Base-by-base conservation (phyloP, 2,329 filamentous ascomycete species). In the Sporothrix protearum region DNA sequence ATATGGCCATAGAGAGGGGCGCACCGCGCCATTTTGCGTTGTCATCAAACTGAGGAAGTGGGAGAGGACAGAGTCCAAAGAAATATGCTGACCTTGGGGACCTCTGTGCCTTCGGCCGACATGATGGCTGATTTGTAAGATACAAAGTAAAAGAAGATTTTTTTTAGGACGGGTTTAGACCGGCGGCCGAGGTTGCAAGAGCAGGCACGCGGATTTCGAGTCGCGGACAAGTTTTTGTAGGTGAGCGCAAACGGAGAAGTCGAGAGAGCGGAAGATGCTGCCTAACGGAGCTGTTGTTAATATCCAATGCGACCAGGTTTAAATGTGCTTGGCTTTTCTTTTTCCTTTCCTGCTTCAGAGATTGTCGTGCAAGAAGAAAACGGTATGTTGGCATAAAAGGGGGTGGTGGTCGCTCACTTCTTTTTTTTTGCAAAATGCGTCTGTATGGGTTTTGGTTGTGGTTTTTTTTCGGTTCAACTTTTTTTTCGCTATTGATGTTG, bases 71-170 rank as follows among this genome's bases (percentile, higher is more conserved):
- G 14, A 5, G 45, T 7, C 19, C 9, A 51, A 25, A 51, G 49
- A 59, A 25, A 53, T n/a, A n/a, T n/a, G 25, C 59, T 33, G n/a
- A 70, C 71, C 71, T 72, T 69, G 28, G 71, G 67, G 51, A 72
- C 71, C 71, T 79, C 78, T 49, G 77, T 76, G 76, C 77, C 78
- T 67, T 80, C 79, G 75, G 77, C 76, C 69, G 77, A 80, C 79
- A 80, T 80, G 47, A 70, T 78, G 73, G 68, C 25, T 66, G 42
- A 42, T 63, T 66, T 49, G 42, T 25, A 39, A 16, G 57, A 63
- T 42, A 22, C 25, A 6, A 42, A 42, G 33, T 8, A n/a, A 42
- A 42, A 63, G 14, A 1, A 25, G 19, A 63, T 63, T 2, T 39
- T 45, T 64, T 70, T 8, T 33, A 30, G 10, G 12, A 30, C 16